Percentiles rank a stretch among this genome's conserved stretches.
phyloP scores from a whole-genome alignment of 176 grass and related monocot genomes.

The Chloris gayana region DNA sequence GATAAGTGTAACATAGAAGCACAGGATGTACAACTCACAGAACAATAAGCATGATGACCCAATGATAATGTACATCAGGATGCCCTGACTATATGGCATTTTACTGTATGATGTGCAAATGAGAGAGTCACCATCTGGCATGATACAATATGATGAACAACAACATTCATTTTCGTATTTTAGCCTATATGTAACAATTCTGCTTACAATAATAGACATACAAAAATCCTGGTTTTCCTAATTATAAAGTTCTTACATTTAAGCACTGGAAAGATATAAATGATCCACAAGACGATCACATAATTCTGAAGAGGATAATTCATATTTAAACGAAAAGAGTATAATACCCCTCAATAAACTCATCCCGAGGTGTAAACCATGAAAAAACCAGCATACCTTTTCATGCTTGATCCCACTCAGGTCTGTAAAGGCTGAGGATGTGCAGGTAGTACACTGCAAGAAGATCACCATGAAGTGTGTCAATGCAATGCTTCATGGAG shows the following conservation, averaged over 20 bases:
- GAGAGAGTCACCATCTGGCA: background rate
- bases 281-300: no score
- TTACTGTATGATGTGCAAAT: background rate
- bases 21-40: background rate
- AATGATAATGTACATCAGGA: background rate
- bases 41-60: constrained; percentile 25
- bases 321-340: background rate
- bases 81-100: background rate
- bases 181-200: background rate
- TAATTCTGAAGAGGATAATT: no score
- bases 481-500: background rate
- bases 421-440: constrained; percentile 20
- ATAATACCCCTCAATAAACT: background rate
- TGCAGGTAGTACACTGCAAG: constrained; percentile 25
- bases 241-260: background rate
- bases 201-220: background rate
- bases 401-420: constrained; percentile 11
- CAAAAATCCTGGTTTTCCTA: constrained; percentile 15
- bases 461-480: constrained; percentile 13
- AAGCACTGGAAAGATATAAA: background rate
- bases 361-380: background rate
- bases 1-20: background rate
- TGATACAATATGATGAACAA: background rate
- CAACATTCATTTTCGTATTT: background rate
- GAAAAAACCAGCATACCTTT: constrained; percentile 21